Evolutionary conservation across 2,329 filamentous ascomycete genomes (phyloP).

Genomic region (Fusarium domesticum): DNA sequence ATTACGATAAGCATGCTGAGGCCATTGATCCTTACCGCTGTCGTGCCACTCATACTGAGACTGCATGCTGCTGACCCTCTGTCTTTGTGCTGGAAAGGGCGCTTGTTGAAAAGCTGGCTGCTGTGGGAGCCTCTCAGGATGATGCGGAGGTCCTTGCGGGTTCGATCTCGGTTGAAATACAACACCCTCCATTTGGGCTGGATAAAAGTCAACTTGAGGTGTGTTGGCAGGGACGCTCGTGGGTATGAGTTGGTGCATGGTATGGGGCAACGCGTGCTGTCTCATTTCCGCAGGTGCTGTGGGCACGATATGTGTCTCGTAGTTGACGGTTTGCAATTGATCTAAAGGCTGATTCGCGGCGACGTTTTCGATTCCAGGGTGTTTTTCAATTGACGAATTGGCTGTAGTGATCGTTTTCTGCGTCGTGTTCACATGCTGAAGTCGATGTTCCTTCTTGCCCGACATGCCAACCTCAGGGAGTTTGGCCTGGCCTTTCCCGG

Average conservation of each 20-base stretch:
- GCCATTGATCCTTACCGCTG: slow-evolving; percentile 8
- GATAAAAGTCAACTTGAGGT: not conserved
- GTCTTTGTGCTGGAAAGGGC: slow-evolving; percentile 1
- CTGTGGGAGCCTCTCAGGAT: not conserved
- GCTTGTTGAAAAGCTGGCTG: slow-evolving; percentile 5
- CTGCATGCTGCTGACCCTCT: slow-evolving; percentile 7
- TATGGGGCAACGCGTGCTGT: not conserved
- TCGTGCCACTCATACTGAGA: slow-evolving; percentile 11
- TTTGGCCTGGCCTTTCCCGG: not conserved
- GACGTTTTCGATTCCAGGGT: not conserved
- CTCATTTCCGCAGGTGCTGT: not conserved
- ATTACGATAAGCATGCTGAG: slow-evolving; percentile 5
- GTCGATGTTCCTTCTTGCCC: not conserved
- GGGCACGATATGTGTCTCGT: not conserved
- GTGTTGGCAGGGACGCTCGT: not conserved
- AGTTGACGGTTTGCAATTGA: not conserved
- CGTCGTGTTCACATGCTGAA: not conserved
- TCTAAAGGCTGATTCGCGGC: not conserved
- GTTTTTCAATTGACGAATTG: not conserved
- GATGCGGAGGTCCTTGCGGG: slow-evolving; percentile 7
- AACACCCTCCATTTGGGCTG: not conserved
- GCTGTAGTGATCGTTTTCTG: not conserved
- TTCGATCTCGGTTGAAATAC: not conserved
- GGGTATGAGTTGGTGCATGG: not conserved
- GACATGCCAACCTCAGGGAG: not conserved